Evolutionary conservation across 805 yeast species (phyloP).

Genomic region (Kregervanrija delftensis): DNA sequence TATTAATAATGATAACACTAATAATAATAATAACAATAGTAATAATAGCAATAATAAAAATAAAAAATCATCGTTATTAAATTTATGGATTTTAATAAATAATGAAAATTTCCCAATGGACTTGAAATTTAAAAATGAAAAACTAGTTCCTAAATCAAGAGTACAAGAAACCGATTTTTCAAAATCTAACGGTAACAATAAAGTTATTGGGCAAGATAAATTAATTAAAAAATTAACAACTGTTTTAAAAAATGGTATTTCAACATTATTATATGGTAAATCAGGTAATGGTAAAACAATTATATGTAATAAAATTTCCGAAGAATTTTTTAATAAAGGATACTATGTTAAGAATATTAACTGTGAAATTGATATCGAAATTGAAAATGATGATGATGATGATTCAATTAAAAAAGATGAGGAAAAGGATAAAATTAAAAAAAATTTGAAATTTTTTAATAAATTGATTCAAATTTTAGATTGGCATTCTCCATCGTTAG

Average conservation of each 20-base stretch:
- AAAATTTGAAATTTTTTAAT: slow-evolving; percentile 33
- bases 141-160: slow-evolving; percentile 39
- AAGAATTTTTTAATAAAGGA: slow-evolving; percentile 33
- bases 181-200: neutral
- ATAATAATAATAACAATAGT: slow-evolving; percentile 6
- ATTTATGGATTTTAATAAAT: slow-evolving; percentile 18
- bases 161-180: slow-evolving; percentile 11
- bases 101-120: slow-evolving; percentile 24
- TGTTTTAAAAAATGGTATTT: slow-evolving; percentile 35
- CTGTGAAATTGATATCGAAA: neutral
- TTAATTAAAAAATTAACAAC: slow-evolving; percentile 33
- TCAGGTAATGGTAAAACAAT: slow-evolving; percentile 80
- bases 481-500: slow-evolving; percentile 74
- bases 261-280: slow-evolving; percentile 62
- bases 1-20: neutral
- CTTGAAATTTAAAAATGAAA: slow-evolving; percentile 45
- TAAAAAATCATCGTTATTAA: neutral
- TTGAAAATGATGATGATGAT: neutral
- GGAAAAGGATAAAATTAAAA: slow-evolving; percentile 14
- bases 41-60: neutral
- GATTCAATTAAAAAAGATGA: neutral
- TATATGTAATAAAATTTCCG: slow-evolving; percentile 36
- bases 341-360: slow-evolving; percentile 39
- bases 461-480: slow-evolving; percentile 36
- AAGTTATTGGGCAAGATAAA: slow-evolving; percentile 53